Evolutionary conservation across 2,329 filamentous ascomycete species (phyloP), one percentile per base, ranked within the genome.

Genomic region (Zopfia rhizophila): DNA sequence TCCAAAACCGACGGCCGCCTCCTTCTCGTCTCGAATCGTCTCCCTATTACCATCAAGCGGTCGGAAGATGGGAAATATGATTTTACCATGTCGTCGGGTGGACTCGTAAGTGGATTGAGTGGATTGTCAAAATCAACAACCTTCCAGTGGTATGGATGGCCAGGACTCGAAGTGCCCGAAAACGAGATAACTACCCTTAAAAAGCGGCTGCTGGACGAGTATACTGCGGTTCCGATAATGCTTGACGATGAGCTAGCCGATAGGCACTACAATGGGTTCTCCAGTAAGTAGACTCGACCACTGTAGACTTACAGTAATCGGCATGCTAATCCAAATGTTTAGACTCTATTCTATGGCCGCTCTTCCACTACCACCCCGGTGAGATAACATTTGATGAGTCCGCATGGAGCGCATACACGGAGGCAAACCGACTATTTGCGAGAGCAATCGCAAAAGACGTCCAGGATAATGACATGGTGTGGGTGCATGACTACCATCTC

Each of bases 131-230:
- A 97, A 75, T 89, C 90, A 22, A 96, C 91, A 18, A 93, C 87
- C 59, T 97, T 97, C 74, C 90, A 94, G 73, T 99, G 94, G 94
- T 97, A 97, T 74, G 94, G 94, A 59, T 97, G 94, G 93, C 92
- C 94, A 1, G 94, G 94, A 25, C 77, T 96, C 36, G 91, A 97
- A 72, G 86, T 97, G 4, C 93, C 93, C 27, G 90, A 95, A 54
- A 82, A 85, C 43, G 93, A 97, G 72, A 82, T 90, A 30, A 79
- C 82, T 2, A 80, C 82, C 44, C 86, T 99, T 72, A 88, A 85
- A 66, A 81, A 88, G 66, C 85, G 88, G 55, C 78, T 97, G 66
- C 89, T 90, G 75, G 86, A 94, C 16, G 89, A 97, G 64, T 92
- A 96, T 73, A 87, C 88, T 60, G 92, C 93, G 6, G 85, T 96